These are phyloP conservation scores for Pezicula neosporulosa DNA, from an alignment of 2,329 filamentous ascomycete genomes.

Conservation along the genomic window DNA sequence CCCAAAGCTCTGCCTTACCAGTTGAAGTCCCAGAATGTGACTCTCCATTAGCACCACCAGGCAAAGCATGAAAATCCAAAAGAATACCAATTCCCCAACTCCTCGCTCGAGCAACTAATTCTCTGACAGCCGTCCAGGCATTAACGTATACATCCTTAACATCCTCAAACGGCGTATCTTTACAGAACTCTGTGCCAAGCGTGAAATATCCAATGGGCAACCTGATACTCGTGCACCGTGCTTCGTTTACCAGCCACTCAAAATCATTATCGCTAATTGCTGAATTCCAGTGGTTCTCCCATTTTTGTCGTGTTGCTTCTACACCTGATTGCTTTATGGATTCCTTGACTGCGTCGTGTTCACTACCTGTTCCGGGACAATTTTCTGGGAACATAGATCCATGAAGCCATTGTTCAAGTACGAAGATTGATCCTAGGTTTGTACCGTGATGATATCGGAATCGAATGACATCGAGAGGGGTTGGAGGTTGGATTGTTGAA, in stretches of 20 bases:
- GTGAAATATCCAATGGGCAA: conserved; percentile 59
- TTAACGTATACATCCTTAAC: conserved; percentile 44
- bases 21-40: conserved; percentile 53
- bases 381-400: conserved; percentile 43
- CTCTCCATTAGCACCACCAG: conserved; percentile 52
- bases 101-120: conserved; percentile 41
- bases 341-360: conserved; percentile 47
- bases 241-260: conserved; percentile 46
- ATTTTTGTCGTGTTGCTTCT: conserved; percentile 43
- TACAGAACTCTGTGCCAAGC: conserved; percentile 46
- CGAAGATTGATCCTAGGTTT: conserved; percentile 54
- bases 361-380: conserved; percentile 35
- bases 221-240: conserved; percentile 53
- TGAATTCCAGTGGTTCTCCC: conserved; percentile 50
- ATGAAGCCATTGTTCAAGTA: conserved; percentile 57
- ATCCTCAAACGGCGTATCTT: conserved; percentile 46
- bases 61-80: conserved; percentile 56
- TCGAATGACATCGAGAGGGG: conserved; percentile 38
- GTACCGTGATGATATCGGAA: conserved; percentile 58
- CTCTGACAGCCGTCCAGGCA: conserved; percentile 48
- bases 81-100: conserved; percentile 49
- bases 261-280: conserved; percentile 48
- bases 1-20: conserved; percentile 49
- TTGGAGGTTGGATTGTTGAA: conserved; percentile 27
- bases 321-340: conserved; percentile 41